Evolutionary conservation across 805 yeast species (phyloP).

Genomic region (Candida michaelii): DNA sequence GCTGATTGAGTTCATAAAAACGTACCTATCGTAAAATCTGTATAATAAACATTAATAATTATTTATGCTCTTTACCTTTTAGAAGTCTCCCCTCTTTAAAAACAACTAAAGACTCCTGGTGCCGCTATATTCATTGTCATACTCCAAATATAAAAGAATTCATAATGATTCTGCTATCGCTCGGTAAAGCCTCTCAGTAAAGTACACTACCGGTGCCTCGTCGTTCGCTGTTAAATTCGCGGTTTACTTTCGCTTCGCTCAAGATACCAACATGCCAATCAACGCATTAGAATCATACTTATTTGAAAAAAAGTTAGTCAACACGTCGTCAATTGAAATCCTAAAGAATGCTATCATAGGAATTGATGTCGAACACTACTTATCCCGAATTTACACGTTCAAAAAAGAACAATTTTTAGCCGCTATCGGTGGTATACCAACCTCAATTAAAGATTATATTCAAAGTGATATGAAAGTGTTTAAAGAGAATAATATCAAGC

Average conservation of each 20-base stretch:
- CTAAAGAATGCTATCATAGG: constrained; percentile 71
- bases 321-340: constrained; percentile 60
- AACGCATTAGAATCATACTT: constrained; percentile 65
- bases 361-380: constrained; percentile 79
- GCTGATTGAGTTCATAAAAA: too few relatives aligned
- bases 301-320: constrained; percentile 64
- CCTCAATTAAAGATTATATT: constrained; percentile 54
- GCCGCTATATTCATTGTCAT: too few relatives aligned
- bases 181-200: too few relatives aligned
- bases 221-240: constrained; percentile 1
- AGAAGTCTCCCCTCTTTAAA: too few relatives aligned
- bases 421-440: constrained; percentile 82
- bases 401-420: constrained; percentile 68
- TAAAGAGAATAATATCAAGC: constrained; percentile 63
- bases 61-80: too few relatives aligned
- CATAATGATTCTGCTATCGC: too few relatives aligned
- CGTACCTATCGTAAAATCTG: too few relatives aligned
- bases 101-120: too few relatives aligned
- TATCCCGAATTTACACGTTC: constrained; percentile 58
- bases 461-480: constrained; percentile 64
- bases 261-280: constrained; percentile 35
- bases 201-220: too few relatives aligned
- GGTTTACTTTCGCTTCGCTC: too few relatives aligned
- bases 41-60: too few relatives aligned
- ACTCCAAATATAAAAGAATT: too few relatives aligned